Percentiles rank a stretch among this genome's conserved stretches.
phyloP scores from a whole-genome alignment of 2,329 filamentous ascomycete species.

The Seiridium cupressi region DNA sequence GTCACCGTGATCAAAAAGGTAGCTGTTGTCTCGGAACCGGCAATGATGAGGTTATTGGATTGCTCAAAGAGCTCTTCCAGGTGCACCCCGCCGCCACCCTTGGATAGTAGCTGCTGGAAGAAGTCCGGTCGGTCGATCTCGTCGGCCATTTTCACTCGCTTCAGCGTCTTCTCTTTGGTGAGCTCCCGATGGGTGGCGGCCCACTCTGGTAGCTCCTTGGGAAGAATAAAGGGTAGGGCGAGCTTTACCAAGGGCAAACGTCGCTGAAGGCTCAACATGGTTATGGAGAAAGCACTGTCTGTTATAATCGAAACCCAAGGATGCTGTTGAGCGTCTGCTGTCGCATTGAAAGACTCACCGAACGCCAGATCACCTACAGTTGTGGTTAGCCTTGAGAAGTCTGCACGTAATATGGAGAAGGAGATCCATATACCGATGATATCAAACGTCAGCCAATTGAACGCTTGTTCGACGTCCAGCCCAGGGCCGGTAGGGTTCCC shows the following conservation, averaged over 20 bases:
- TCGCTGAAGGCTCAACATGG: not conserved
- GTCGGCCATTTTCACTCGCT: not conserved
- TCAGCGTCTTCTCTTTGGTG: not conserved
- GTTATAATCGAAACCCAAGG: slow-evolving; percentile 12
- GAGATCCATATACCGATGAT: not conserved
- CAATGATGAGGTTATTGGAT: slow-evolving; percentile 11
- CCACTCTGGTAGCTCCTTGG: not conserved
- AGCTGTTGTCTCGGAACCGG: slow-evolving; percentile 12
- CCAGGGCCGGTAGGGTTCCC: not conserved
- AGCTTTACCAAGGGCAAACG: not conserved
- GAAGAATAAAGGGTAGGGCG: not conserved
- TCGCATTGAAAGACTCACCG: slow-evolving; percentile 12
- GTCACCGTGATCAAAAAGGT: not conserved
- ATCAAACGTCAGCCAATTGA: slow-evolving; percentile 2
- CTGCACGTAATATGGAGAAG: not conserved
- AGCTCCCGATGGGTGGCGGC: not conserved
- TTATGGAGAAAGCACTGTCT: not conserved
- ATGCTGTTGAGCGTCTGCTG: not conserved
- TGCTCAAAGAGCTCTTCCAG: slow-evolving; percentile 21
- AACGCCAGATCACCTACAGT: slow-evolving; percentile 11
- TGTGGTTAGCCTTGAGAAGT: too few relatives aligned
- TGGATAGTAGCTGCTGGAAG: not conserved
- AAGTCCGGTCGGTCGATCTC: not conserved
- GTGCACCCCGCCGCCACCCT: not conserved
- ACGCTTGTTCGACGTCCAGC: slow-evolving; percentile 6